Base-by-base conservation (phyloP, 495 filamentous ascomycete species). In the Penicillium desertorum region DNA sequence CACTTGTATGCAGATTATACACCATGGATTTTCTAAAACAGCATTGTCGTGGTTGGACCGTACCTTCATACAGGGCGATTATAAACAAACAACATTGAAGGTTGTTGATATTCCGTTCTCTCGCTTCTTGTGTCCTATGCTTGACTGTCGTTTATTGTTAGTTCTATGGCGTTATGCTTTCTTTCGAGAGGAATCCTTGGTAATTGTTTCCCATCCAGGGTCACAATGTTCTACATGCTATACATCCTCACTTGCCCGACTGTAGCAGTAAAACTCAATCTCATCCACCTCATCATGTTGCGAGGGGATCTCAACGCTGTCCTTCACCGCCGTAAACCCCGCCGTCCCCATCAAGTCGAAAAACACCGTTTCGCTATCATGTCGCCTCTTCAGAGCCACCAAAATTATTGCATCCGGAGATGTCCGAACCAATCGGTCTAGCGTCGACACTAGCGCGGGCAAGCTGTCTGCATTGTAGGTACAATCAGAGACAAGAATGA, bases 401-500 rank as follows among this genome's bases (percentile, higher is more conserved):
- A 94, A 69, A 4, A 96, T 75, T 39, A 86, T 59, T 2, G 75
- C 76, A 54, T 78, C 67, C n/a, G 79, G 79, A 7, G 79, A 84
- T 45, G 47, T 59, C 37, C 72, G 57, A 25, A 78, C 70, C 42
- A 96, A 65, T 8, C 75, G 75, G 19, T 72, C 68, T 14, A 98
- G 75, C 0, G 88, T 89, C 36, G 76, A 73, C 4, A 97, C 90
- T 34, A 98, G 76, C 10, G 84, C 80, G 16, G 88, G 88, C 36
- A 91, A 74, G 44, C 85, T 90, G 67, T 94, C 90, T 32, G 84
- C 79, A 68, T 98, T 98, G 74, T 98, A 98, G 11, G 92, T 98
- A 76, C 94, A 97, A 66, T 98, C 94, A 17, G 91, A 90, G 2
- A 96, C 79, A 5, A 96, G 69, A 22, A 97, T 77, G 32, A 98